These are phyloP conservation scores for Polyporus tsugae DNA, from an alignment of 1,284 basidiomycete species.

Conservation along the genomic window DNA sequence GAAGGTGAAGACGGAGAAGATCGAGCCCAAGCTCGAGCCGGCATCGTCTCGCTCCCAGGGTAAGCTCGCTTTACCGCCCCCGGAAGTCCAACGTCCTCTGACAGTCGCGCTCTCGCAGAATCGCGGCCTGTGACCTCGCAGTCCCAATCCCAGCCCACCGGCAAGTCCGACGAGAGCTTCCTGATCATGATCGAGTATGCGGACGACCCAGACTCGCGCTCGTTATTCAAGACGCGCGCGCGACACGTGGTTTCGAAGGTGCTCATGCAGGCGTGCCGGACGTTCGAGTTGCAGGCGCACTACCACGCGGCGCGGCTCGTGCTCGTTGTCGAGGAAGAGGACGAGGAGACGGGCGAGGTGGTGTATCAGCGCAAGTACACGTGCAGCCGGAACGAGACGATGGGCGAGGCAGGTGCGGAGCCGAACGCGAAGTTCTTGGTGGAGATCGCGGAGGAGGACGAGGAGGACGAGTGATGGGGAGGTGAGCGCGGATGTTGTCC, in stretches of 20 bases:
- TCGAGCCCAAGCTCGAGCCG: not conserved
- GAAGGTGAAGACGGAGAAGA: conserved; percentile 26
- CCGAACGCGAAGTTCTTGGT: conserved; percentile 32
- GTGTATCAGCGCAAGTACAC: conserved; percentile 23
- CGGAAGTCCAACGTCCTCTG: not conserved
- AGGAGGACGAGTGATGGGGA: not conserved
- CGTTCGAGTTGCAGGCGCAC: conserved; percentile 37
- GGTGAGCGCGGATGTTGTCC: not conserved
- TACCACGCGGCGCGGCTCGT: conserved; percentile 32
- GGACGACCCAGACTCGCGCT: conserved; percentile 28
- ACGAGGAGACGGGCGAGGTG: conserved; percentile 22
- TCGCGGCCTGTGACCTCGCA: not conserved
- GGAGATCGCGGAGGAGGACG: conserved; percentile 24
- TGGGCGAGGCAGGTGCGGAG: conserved; percentile 35
- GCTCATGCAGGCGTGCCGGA: conserved; percentile 39
- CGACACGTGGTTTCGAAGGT: conserved; percentile 40
- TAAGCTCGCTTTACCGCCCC: not conserved
- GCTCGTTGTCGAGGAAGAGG: conserved; percentile 31
- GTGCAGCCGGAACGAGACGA: conserved; percentile 32
- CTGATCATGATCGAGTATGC: conserved; percentile 35
- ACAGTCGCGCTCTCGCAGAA: not conserved
- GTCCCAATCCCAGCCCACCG: conserved; percentile 13
- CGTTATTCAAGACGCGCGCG: conserved; percentile 40
- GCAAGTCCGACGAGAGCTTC: conserved; percentile 34
- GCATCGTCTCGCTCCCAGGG: not conserved